These are phyloP conservation scores for Colletotrichum sp. DNA, from an alignment of 2,329 filamentous ascomycete species.

Conservation along the genomic window DNA sequence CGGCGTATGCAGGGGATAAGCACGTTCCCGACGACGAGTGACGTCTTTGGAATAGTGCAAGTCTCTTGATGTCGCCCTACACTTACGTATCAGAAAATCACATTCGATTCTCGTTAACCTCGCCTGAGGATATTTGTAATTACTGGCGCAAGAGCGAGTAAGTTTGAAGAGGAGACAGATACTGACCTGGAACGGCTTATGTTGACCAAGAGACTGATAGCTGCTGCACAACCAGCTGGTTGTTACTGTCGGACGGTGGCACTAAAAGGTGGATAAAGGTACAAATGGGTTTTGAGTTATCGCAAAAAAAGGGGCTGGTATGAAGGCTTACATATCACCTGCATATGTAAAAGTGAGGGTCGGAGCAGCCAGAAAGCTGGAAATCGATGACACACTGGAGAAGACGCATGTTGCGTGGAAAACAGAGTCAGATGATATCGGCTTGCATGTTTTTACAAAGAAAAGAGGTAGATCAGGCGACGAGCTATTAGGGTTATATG, in stretches of 20 bases:
- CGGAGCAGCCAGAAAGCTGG: background rate
- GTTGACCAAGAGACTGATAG: background rate
- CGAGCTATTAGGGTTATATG: background rate
- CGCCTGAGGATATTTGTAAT: background rate
- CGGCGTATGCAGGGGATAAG: conserved; percentile 11
- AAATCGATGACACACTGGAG: background rate
- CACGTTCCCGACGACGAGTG: background rate
- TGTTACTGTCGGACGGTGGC: background rate
- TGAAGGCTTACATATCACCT: conserved; percentile 1
- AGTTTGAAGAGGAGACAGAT: background rate
- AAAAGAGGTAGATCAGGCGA: background rate
- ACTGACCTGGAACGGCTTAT: background rate
- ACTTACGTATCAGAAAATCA: background rate
- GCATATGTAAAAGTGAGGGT: background rate
- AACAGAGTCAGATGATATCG: background rate
- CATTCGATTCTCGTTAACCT: background rate
- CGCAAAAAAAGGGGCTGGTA: background rate
- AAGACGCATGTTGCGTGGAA: background rate
- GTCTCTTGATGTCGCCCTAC: background rate
- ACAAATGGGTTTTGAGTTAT: background rate
- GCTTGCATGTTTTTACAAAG: background rate
- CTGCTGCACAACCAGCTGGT: background rate
- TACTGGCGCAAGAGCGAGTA: background rate
- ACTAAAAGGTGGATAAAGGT: background rate
- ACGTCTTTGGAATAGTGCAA: background rate